phyloP scores from a whole-genome alignment of 768 basidiomycete genomes.

The Rubroboletus pulcherrimus region DNA sequence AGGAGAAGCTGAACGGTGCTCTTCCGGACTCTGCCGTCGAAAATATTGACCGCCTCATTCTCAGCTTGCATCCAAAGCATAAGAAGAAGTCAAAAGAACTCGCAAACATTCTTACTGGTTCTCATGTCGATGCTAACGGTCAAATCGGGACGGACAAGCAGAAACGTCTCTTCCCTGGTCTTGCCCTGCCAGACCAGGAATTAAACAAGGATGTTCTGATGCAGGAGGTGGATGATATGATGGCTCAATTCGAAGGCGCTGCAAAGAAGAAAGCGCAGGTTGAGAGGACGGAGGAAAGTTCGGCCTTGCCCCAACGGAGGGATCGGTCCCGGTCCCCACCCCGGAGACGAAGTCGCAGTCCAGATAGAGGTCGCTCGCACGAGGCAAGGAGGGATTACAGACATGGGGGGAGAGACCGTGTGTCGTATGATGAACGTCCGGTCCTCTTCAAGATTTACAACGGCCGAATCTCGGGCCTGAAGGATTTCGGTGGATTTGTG shows the following conservation, averaged over 20 bases:
- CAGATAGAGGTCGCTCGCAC: slow-evolving; percentile 52
- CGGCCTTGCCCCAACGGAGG: slow-evolving; percentile 60
- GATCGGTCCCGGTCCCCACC: slow-evolving; percentile 45
- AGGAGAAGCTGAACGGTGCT: slow-evolving; percentile 68
- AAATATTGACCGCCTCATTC: slow-evolving; percentile 90
- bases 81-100: slow-evolving; percentile 57
- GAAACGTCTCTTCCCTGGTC: slow-evolving; percentile 85
- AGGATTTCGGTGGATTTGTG: slow-evolving; percentile 97
- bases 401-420: slow-evolving; percentile 36
- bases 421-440: slow-evolving; percentile 69
- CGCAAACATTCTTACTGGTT: slow-evolving; percentile 36
- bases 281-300: slow-evolving; percentile 41
- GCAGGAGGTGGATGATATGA: slow-evolving; percentile 86
- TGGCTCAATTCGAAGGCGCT: slow-evolving; percentile 66
- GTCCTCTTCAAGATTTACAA: slow-evolving; percentile 93
- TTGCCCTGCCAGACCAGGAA: slow-evolving; percentile 74
- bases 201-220: slow-evolving; percentile 76
- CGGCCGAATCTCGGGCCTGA: slow-evolving; percentile 79
- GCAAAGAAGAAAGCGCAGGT: slow-evolving; percentile 56
- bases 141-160: slow-evolving; percentile 65
- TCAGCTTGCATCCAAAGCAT: slow-evolving; percentile 94
- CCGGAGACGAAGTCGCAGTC: slow-evolving; percentile 55
- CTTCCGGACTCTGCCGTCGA: slow-evolving; percentile 90
- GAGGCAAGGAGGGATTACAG: slow-evolving; percentile 40
- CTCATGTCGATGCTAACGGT: slow-evolving; percentile 28